phyloP scores from a whole-genome alignment of 495 filamentous ascomycete genomes.

The Jackrogersella multiformis region DNA sequence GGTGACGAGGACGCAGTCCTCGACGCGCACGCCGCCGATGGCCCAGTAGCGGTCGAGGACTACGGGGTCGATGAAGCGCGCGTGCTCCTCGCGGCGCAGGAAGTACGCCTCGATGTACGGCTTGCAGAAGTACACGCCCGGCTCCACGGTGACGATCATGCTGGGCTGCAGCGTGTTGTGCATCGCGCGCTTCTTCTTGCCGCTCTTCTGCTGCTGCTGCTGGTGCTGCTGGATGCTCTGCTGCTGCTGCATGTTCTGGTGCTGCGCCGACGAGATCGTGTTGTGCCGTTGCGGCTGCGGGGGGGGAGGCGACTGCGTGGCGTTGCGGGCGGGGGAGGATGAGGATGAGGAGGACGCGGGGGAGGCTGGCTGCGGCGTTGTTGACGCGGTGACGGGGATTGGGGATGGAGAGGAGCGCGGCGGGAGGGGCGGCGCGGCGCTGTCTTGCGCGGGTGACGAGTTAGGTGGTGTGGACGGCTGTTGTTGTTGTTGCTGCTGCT shows the following conservation, averaged over 20 bases:
- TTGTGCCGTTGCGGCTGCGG: background rate
- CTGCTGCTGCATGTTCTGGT: slow-evolving; percentile 21
- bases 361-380: background rate
- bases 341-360: background rate
- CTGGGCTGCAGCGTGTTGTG: slow-evolving; percentile 62
- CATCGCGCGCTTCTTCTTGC: slow-evolving; percentile 4
- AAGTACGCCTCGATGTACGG: slow-evolving; percentile 70
- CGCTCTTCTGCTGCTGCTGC: slow-evolving; percentile 1
- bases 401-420: slow-evolving; percentile 15
- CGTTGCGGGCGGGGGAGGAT: background rate
- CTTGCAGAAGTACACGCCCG: slow-evolving; percentile 80
- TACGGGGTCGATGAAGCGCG: slow-evolving; percentile 75
- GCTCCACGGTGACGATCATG: slow-evolving; percentile 89
- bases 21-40: slow-evolving; percentile 89
- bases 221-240: background rate
- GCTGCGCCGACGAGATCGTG: background rate
- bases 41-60: slow-evolving; percentile 75
- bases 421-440: background rate
- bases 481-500: background rate
- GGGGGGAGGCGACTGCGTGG: background rate
- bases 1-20: slow-evolving; percentile 90
- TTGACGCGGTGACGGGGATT: background rate
- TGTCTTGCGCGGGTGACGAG: background rate
- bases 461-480: background rate
- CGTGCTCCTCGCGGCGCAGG: slow-evolving; percentile 67